Conservation (phyloP, 371 early-diverging fungal species). For the Mortierella sp. region DNA sequence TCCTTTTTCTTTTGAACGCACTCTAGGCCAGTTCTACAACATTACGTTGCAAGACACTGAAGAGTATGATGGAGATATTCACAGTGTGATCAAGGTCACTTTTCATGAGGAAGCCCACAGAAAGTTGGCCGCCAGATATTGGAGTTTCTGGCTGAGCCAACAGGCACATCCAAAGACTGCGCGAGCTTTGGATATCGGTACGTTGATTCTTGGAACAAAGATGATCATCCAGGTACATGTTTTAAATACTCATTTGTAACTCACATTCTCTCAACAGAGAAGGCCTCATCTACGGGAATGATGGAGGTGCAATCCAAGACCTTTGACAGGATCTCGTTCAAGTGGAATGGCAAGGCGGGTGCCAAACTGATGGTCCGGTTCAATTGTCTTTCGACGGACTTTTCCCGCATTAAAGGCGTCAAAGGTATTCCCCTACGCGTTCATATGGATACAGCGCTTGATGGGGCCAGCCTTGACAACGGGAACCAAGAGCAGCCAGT, state of each 20-base stretch:
- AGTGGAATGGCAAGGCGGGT: conserved; percentile 77
- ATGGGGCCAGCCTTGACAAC: too few relatives aligned
- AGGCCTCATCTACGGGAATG: conserved; percentile 61
- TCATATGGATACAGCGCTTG: conserved; percentile 60
- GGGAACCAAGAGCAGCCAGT: conserved; percentile 12
- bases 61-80: conserved; percentile 58
- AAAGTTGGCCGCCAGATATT: conserved; percentile 71
- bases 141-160: conserved; percentile 84
- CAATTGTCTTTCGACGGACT: conserved; percentile 85
- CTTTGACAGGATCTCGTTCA: conserved; percentile 80
- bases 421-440: conserved; percentile 84
- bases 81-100: conserved; percentile 70
- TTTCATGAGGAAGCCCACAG: conserved; percentile 83
- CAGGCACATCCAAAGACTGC: conserved; percentile 71
- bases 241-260: background rate
- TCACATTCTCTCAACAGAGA: conserved; percentile 42
- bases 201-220: too few relatives aligned
- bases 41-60: conserved; percentile 62
- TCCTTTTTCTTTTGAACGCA: too few relatives aligned
- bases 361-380: conserved; percentile 78
- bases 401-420: conserved; percentile 85
- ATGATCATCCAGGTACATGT: too few relatives aligned
- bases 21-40: conserved; percentile 59
- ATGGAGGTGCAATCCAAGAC: conserved; percentile 62
- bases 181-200: conserved; percentile 62